Evolutionary conservation across 2,329 filamentous ascomycete species (phyloP).

Genomic region (Colletotrichum phormii): DNA sequence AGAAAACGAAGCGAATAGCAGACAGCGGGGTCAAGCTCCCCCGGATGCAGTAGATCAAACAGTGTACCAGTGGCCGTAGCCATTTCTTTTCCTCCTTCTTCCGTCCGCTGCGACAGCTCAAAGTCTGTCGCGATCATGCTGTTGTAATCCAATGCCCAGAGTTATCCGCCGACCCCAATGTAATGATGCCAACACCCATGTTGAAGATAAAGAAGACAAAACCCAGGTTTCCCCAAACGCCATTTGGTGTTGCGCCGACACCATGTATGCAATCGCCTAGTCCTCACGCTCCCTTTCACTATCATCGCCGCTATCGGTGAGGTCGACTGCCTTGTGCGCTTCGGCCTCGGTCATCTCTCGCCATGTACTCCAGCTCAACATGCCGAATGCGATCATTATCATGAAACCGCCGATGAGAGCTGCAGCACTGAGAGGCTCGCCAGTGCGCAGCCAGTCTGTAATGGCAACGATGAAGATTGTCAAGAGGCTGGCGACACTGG

Average conservation of each 20-base stretch:
- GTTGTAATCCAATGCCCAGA: slow-evolving; percentile 14
- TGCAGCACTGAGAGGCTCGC: slow-evolving; percentile 78
- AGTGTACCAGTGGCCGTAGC: neutral
- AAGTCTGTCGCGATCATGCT: slow-evolving; percentile 9
- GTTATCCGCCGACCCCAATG: neutral
- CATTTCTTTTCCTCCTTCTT: neutral
- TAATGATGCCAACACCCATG: slow-evolving; percentile 21
- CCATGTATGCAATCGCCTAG: slow-evolving; percentile 27
- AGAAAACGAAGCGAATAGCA: neutral
- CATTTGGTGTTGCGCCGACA: slow-evolving; percentile 21
- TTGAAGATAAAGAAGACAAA: slow-evolving; percentile 13
- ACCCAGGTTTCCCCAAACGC: slow-evolving; percentile 26
- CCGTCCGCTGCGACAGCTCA: slow-evolving; percentile 5
- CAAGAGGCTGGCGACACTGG: slow-evolving; percentile 89
- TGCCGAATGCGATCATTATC: slow-evolving; percentile 88
- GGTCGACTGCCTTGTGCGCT: slow-evolving; percentile 65
- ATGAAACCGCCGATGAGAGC: slow-evolving; percentile 85
- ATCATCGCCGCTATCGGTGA: slow-evolving; percentile 58
- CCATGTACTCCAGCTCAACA: slow-evolving; percentile 92
- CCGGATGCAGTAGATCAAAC: neutral
- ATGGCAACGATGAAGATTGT: slow-evolving; percentile 98
- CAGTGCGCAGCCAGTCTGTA: slow-evolving; percentile 88
- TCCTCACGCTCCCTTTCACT: slow-evolving; percentile 53
- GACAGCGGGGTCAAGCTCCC: neutral
- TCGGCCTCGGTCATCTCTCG: slow-evolving; percentile 91